Evolutionary conservation across 306 rosid species (phyloP).

Genomic region (Begonia masoniana): DNA sequence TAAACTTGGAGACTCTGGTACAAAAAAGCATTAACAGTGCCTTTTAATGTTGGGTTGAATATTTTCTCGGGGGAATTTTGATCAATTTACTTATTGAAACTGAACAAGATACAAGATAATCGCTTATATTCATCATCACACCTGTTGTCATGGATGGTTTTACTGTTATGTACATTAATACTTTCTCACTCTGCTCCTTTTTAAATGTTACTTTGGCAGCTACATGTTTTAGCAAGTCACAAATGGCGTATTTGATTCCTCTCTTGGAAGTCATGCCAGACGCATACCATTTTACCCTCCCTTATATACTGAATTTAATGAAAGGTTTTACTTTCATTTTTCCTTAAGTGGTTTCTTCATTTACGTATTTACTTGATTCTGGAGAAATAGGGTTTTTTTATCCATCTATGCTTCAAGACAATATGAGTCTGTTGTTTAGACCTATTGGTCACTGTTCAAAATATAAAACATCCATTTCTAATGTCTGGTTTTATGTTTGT

Average conservation of each 20-base stretch:
- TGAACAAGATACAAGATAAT: no score
- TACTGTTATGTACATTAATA: no score
- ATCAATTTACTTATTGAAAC: no score
- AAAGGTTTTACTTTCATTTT: slow-evolving; percentile 41
- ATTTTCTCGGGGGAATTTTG: no score
- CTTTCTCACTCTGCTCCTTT: slow-evolving; percentile 3
- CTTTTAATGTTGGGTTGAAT: no score
- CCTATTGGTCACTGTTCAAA: background rate
- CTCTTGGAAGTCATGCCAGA: slow-evolving; percentile 46
- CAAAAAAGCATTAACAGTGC: no score
- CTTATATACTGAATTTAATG: slow-evolving; percentile 34
- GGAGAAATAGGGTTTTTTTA: background rate
- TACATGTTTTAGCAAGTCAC: slow-evolving; percentile 65
- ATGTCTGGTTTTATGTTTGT: no score
- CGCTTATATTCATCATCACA: no score
- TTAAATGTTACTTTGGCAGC: slow-evolving; percentile 29
- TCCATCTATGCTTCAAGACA: no score
- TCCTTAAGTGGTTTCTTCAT: slow-evolving; percentile 9
- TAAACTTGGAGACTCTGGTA: no score
- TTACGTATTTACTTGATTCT: slow-evolving; percentile 8
- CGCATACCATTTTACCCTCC: slow-evolving; percentile 32
- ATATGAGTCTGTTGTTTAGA: background rate
- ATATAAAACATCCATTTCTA: no score
- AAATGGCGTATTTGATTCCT: slow-evolving; percentile 33
- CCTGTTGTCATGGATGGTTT: no score